A percentile compares a stretch with the other conserved stretches of the same genome.
Conservation (phyloP, 371 early-diverging fungal genomes). For the Rhizomucor pusillus region DNA sequence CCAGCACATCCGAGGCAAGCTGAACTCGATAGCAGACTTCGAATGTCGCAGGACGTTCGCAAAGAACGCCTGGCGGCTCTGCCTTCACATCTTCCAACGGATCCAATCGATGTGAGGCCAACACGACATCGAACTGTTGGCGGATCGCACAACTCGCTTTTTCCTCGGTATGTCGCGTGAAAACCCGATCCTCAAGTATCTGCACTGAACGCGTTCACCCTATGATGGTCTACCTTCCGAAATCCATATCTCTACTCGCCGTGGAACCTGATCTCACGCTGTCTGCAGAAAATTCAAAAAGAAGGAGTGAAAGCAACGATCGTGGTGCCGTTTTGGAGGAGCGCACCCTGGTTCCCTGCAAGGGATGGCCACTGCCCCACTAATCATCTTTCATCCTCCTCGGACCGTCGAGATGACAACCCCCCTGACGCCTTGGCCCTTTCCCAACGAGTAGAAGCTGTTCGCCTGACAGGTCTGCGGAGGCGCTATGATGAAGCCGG, state of each 20-base stretch:
- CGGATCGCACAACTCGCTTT: constrained; percentile 15
- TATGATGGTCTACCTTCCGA: constrained; percentile 4
- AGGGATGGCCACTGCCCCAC: not conserved
- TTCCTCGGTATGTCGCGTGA: constrained; percentile 20
- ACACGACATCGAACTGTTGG: constrained; percentile 20
- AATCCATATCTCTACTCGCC: constrained; percentile 10
- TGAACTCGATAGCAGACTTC: constrained; percentile 15
- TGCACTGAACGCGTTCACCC: constrained; percentile 8
- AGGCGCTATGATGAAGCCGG: not conserved
- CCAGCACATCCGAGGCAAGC: constrained; percentile 15
- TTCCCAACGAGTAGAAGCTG: not conserved
- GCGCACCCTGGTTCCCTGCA: constrained; percentile 15
- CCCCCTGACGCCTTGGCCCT: constrained; percentile 2
- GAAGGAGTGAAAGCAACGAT: constrained; percentile 9
- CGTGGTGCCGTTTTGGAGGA: constrained; percentile 15
- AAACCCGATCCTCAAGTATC: constrained; percentile 9
- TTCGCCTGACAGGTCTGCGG: not conserved
- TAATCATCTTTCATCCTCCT: not conserved
- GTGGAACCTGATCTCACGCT: constrained; percentile 2
- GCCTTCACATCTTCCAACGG: constrained; percentile 2
- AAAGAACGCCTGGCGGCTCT: constrained; percentile 12
- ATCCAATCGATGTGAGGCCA: constrained; percentile 14
- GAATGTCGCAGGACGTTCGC: constrained; percentile 6
- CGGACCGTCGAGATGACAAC: not conserved
- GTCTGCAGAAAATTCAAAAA: not conserved